Base-by-base conservation (phyloP, 2,329 filamentous ascomycete genomes). In the Phoma sp. region DNA sequence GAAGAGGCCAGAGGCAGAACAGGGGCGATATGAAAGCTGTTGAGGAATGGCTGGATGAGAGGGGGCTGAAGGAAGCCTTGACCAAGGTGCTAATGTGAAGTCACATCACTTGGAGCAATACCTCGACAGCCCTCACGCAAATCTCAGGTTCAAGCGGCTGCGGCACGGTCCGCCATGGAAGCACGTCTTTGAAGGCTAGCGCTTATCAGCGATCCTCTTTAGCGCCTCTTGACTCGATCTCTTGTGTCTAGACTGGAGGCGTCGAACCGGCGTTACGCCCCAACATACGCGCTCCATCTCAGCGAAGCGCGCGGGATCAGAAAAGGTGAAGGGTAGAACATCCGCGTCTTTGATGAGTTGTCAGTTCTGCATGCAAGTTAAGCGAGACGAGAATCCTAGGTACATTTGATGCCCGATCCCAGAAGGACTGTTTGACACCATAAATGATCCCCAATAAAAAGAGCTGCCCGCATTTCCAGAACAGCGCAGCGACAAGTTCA, bases 11-110 rank as follows among this genome's bases (percentile, higher is more conserved):
- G 41, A 76, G 82, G 45, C 80, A 76, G 0, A 84, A 84, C 44
- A 68, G 82, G 4, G 78, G 77, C 1, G 81, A 84, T 43, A 84
- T 84, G 82, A 80, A 77, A 63, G 81, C 80, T 2, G 60, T 85
- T 17, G 80, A 84, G 60, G 73, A 73, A 6, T 84, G 81, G 81
- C 61, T 84, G 2, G 70, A 68, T 5, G 77, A 79, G 43, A 73
- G 72, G 31, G 80, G 79, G 0, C 56, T 82, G n/a, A 76, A 76
- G 0, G 76, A 77, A 9, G 78, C 75, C 1, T 79, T 83, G 58
- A 72, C 71, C 0, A 81, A 74, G 63, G 78, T 82, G 13, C 60
- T 76, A 53, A 69, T 69, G 58, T 63, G 43, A 55, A 31, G 8
- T 21, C 25, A n/a, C 21, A 15, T 17, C 1, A 6, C 15, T 2